phyloP scores from a whole-genome alignment of 495 filamentous ascomycete genomes.

The Symbiotaphrina buchneri region DNA sequence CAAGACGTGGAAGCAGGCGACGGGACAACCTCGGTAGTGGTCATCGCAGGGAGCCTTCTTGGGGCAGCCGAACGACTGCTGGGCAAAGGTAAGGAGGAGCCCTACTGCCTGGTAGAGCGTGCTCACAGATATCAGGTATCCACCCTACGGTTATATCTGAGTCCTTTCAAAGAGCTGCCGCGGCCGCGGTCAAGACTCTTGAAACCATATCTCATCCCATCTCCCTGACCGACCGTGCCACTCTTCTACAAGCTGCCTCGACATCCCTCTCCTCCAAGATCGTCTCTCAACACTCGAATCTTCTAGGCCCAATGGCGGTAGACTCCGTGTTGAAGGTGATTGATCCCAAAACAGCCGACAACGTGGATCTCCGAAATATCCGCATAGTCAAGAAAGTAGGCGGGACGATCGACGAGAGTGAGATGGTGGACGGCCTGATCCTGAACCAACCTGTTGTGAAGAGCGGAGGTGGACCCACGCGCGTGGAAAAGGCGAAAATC shows the following conservation, averaged over 20 bases:
- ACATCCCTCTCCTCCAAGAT: slow-evolving; percentile 98
- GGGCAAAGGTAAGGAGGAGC: slow-evolving; percentile 35
- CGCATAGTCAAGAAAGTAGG: slow-evolving; percentile 94
- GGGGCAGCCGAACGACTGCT: slow-evolving; percentile 83
- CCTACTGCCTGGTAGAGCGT: not conserved
- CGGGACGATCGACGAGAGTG: slow-evolving; percentile 93
- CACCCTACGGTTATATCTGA: slow-evolving; percentile 97
- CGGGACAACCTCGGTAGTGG: slow-evolving; percentile 94
- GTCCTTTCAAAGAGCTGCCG: slow-evolving; percentile 86
- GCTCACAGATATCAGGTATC: slow-evolving; percentile 25
- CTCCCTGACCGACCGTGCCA: slow-evolving; percentile 63
- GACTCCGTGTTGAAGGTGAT: slow-evolving; percentile 90
- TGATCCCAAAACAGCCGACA: slow-evolving; percentile 83
- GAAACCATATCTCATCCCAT: slow-evolving; percentile 93
- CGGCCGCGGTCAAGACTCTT: slow-evolving; percentile 66
- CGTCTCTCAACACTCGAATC: slow-evolving; percentile 81
- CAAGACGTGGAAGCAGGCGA: slow-evolving; percentile 98
- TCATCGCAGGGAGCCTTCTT: slow-evolving; percentile 84
- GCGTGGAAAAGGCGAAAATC: slow-evolving; percentile 95
- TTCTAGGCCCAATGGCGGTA: slow-evolving; percentile 89
- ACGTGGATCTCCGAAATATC: slow-evolving; percentile 90
- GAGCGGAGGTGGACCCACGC: slow-evolving; percentile 69
- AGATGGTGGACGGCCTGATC: slow-evolving; percentile 89
- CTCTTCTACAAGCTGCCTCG: slow-evolving; percentile 86
- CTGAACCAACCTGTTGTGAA: slow-evolving; percentile 86